These are phyloP conservation scores for Pascua sp. DNA, from an alignment of 1,284 basidiomycete species.

Conservation along the genomic window DNA sequence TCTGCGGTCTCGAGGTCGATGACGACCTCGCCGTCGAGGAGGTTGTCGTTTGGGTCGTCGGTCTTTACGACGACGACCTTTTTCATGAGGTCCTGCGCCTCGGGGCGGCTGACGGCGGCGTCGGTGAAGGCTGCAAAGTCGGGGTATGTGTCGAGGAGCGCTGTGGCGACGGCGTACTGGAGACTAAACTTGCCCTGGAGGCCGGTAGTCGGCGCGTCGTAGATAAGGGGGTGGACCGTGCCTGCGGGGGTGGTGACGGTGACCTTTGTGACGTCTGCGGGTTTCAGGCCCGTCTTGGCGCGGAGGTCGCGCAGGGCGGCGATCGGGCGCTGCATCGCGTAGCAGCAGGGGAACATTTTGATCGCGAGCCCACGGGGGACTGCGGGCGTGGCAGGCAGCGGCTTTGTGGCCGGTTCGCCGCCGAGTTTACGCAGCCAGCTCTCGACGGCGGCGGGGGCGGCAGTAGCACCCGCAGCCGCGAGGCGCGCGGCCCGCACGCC, in stretches of 20 bases:
- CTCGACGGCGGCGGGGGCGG: slow-evolving; percentile 7
- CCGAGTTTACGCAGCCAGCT: slow-evolving; percentile 9
- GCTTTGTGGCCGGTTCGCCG: neutral
- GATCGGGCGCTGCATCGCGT: slow-evolving; percentile 12
- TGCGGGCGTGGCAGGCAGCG: neutral
- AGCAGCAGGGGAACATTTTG: slow-evolving; percentile 15
- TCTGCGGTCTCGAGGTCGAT: slow-evolving; percentile 4
- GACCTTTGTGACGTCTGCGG: neutral
- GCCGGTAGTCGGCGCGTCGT: slow-evolving; percentile 7
- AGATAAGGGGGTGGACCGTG: slow-evolving; percentile 10
- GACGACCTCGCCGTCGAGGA: slow-evolving; percentile 8
- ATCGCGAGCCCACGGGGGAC: slow-evolving; percentile 9
- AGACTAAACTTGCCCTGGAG: slow-evolving; percentile 12
- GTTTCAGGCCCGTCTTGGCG: neutral
- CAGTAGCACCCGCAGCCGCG: slow-evolving; percentile 4
- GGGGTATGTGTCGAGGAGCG: slow-evolving; percentile 8
- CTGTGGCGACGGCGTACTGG: slow-evolving; percentile 10
- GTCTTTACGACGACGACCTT: slow-evolving; percentile 8
- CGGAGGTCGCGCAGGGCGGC: slow-evolving; percentile 10
- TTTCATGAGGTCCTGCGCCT: slow-evolving; percentile 6
- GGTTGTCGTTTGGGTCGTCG: slow-evolving; percentile 7
- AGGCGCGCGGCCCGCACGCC: slow-evolving; percentile 7
- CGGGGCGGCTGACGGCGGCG: slow-evolving; percentile 6
- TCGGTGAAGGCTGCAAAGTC: slow-evolving; percentile 9
- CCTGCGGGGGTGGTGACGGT: slow-evolving; percentile 6